Evolutionary conservation across 179 eudicot genomes (phyloP).

Genomic region (Pouteria campechiana): DNA sequence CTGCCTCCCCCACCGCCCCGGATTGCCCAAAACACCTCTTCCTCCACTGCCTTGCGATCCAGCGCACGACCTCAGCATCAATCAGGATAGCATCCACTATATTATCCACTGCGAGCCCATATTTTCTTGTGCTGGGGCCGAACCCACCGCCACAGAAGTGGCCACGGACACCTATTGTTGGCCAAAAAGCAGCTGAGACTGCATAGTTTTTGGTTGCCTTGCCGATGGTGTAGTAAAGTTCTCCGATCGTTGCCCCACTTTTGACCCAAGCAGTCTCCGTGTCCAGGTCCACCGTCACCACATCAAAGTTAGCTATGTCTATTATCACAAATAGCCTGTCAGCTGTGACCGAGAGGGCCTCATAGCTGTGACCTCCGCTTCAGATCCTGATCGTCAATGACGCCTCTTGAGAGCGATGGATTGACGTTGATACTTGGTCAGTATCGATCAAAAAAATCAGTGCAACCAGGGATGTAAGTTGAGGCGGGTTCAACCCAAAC

Average conservation of each 20-base stretch:
- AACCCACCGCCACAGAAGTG: conserved; percentile 14
- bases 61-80: conserved; percentile 3
- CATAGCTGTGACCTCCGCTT: conserved; percentile 12
- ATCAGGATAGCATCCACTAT: conserved; percentile 10
- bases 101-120: conserved; percentile 11
- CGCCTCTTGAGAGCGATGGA: too few relatives aligned
- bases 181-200: conserved; percentile 12
- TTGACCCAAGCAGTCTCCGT: conserved; percentile 5
- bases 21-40: conserved; percentile 13
- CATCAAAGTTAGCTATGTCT: conserved; percentile 11
- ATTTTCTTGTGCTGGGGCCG: conserved; percentile 10
- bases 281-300: neutral
- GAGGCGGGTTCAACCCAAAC: too few relatives aligned
- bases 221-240: conserved; percentile 8
- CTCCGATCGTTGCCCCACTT: conserved; percentile 6
- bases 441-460: too few relatives aligned
- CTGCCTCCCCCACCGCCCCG: conserved; percentile 14
- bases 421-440: too few relatives aligned
- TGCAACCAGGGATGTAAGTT: too few relatives aligned
- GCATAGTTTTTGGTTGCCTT: conserved; percentile 8
- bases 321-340: conserved; percentile 7
- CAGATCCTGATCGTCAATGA: conserved; percentile 9
- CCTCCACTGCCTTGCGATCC: conserved; percentile 1
- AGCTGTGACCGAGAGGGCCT: conserved; percentile 12
- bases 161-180: conserved; percentile 15